Evolutionary conservation across 2,329 filamentous ascomycete species (phyloP).

Genomic region (Clonostachys chloroleuca): DNA sequence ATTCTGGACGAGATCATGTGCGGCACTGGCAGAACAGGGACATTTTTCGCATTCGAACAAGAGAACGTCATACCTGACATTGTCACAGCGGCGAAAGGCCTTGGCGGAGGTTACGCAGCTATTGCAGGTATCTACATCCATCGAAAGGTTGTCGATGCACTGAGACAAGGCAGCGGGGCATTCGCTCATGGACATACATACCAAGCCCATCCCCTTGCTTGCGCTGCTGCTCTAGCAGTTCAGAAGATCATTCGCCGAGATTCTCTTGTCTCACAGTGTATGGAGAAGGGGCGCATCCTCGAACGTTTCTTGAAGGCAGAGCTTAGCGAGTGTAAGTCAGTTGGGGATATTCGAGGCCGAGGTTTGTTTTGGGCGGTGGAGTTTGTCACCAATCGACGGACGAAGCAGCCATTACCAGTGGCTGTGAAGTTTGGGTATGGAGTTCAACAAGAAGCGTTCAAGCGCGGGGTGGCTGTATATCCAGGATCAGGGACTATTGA

Average conservation of each 20-base stretch:
- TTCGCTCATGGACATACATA: slow-evolving; percentile 57
- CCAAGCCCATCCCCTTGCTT: slow-evolving; percentile 28
- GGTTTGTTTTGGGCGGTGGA: slow-evolving; percentile 43
- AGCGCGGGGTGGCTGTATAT: slow-evolving; percentile 44
- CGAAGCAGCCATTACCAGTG: slow-evolving; percentile 20
- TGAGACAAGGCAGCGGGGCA: slow-evolving; percentile 25
- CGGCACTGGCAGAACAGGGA: slow-evolving; percentile 55
- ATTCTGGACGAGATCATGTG: slow-evolving; percentile 60
- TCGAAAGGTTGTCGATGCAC: slow-evolving; percentile 35
- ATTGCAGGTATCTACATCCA: slow-evolving; percentile 51
- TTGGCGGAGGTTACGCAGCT: slow-evolving; percentile 51
- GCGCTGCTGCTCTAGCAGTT: slow-evolving; percentile 31
- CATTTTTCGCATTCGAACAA: slow-evolving; percentile 56
- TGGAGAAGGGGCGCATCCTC: slow-evolving; percentile 20
- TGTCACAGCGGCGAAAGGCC: slow-evolving; percentile 53
- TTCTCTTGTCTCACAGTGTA: slow-evolving; percentile 21
- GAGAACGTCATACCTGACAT: slow-evolving; percentile 42
- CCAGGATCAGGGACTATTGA: slow-evolving; percentile 57
- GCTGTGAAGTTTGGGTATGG: slow-evolving; percentile 17
- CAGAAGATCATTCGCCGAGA: slow-evolving; percentile 29
- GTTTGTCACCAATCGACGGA: slow-evolving; percentile 31
- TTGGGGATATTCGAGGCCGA: slow-evolving; percentile 32
- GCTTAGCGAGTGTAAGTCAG: slow-evolving; percentile 20
- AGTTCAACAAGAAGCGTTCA: slow-evolving; percentile 19
- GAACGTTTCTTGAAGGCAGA: slow-evolving; percentile 14